Conservation (phyloP, 202 grass and related monocot genomes). For the Miscanthus sacchariflorus region DNA sequence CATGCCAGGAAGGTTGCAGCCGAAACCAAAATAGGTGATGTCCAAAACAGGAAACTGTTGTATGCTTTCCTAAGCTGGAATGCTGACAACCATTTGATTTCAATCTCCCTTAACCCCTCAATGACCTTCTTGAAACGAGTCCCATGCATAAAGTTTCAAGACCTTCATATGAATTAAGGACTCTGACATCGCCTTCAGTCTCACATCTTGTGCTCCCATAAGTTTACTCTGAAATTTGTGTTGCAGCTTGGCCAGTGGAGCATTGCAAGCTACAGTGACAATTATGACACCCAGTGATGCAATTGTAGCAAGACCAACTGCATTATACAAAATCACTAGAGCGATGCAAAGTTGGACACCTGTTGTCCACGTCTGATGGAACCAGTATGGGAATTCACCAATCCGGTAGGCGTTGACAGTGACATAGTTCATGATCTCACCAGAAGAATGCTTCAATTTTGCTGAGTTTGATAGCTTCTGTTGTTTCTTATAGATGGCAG, state of each 20-base stretch:
- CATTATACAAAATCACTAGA: constrained; percentile 77
- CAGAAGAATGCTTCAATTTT: constrained; percentile 79
- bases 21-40: constrained; percentile 86
- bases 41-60: constrained; percentile 87
- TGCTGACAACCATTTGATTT: constrained; percentile 83
- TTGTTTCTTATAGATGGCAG: constrained; percentile 88
- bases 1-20: constrained; percentile 80
- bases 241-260: constrained; percentile 84
- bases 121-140: constrained; percentile 89
- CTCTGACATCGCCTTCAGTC: constrained; percentile 87
- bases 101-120: constrained; percentile 71
- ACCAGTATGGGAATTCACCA: constrained; percentile 94
- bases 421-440: constrained; percentile 92
- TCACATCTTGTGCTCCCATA: constrained; percentile 88
- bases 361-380: constrained; percentile 94
- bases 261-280: constrained; percentile 76
- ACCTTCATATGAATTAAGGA: constrained; percentile 89
- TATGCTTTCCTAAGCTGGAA: constrained; percentile 87
- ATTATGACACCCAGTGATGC: constrained; percentile 76
- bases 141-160: constrained; percentile 95
- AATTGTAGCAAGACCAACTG: constrained; percentile 68
- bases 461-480: constrained; percentile 73
- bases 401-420: constrained; percentile 89
- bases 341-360: constrained; percentile 79
- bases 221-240: constrained; percentile 84